Base-by-base conservation (phyloP, 2,329 filamentous ascomycete genomes). In the Cercospora citrullina region DNA sequence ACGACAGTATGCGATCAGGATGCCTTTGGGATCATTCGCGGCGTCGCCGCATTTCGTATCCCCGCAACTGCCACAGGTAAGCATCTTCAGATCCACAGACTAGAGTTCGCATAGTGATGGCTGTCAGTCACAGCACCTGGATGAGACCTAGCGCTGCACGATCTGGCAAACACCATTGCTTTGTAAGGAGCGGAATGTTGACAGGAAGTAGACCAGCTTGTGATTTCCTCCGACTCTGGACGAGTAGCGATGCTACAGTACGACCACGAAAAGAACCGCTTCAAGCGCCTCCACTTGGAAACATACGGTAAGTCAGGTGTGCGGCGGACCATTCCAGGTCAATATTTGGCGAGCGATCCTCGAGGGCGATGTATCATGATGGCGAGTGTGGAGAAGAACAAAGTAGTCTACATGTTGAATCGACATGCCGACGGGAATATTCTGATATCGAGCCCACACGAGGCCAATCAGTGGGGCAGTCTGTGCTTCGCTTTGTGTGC, bases 241-340 rank as follows among this genome's bases (percentile, higher is more conserved):
- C 91, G 95, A 60, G 94, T 99, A 75, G 90, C 94, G 26, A 93
- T 98, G 75, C 86, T 98, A 78, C 94, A 97, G 81, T 99, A 97
- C 80, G 83, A 94, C 39, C 90, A 92, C 14, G 87, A 91, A 18
- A 89, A 93, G 79, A 97, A 97, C 79, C 89, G 89, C 60, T 97
- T 99, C 81, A 90, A 90, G 75, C 90, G 93, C 58, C 87, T 98
- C 72, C 95, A 98, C 77, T 87, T 97, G 66, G 96, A 99, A 83
- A 99, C 96, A 0, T 99, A 96, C 79, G 95, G 95, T 73, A 99
- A 99, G 81, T 98, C 95, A 7, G 96, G 95, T 42, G 88, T 98
- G 63, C 90, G 96, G 67, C 90, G 95, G 75, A 94, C 98, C 42
- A 88, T 99, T 55, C 95, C 96, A 2, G 95, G 96, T 69, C 93